These are phyloP conservation scores for Tolypocladium ovalisporum DNA, from an alignment of 2,329 filamentous ascomycete species.

Conservation along the genomic window DNA sequence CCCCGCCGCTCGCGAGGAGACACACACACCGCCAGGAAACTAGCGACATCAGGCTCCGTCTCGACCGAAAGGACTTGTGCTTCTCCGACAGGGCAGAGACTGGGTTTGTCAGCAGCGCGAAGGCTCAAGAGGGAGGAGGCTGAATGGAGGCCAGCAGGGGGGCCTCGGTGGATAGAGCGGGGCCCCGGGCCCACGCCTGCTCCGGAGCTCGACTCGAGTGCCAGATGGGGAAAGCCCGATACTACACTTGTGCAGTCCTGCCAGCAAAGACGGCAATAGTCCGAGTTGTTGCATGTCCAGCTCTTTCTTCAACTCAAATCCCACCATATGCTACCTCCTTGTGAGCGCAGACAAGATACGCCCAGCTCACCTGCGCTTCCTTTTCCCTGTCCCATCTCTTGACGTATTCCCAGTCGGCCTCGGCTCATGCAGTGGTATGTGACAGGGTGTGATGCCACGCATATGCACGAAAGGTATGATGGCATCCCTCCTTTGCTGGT, in stretches of 20 bases:
- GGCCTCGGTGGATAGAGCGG: background rate
- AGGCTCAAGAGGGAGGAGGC: background rate
- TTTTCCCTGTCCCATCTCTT: background rate
- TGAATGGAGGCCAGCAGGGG: background rate
- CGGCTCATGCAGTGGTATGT: background rate
- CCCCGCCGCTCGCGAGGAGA: background rate
- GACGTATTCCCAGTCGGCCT: background rate
- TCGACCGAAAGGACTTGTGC: background rate
- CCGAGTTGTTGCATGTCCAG: background rate
- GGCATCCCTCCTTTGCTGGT: background rate
- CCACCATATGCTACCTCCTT: background rate
- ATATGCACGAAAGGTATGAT: background rate
- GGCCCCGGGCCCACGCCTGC: background rate
- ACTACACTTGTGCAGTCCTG: background rate
- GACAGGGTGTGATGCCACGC: background rate
- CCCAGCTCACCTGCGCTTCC: background rate
- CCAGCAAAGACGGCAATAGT: background rate
- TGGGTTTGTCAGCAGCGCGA: background rate
- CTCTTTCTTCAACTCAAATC: background rate
- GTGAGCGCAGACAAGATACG: background rate
- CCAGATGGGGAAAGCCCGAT: background rate
- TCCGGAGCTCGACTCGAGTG: background rate
- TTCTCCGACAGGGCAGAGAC: background rate
- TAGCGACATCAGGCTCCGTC: background rate
- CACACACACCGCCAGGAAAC: background rate